phyloP scores from a whole-genome alignment of 2,329 filamentous ascomycete genomes.

The Ophiostoma himal-ulmi region DNA sequence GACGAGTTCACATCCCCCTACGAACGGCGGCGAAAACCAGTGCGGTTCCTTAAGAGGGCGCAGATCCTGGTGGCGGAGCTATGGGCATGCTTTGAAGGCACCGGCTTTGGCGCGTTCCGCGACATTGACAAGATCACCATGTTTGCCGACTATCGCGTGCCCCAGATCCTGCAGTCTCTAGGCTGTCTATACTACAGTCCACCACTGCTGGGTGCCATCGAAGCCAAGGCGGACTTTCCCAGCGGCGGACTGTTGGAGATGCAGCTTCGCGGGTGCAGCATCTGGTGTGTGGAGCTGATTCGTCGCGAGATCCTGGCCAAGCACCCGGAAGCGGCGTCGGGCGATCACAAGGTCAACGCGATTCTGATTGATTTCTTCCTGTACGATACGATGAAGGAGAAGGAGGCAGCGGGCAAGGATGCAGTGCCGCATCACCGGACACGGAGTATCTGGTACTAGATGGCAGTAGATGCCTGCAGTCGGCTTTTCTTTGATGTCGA shows the following conservation, averaged over 20 bases:
- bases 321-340: constrained; percentile 57
- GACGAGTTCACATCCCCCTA: constrained; percentile 61
- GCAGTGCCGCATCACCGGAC: constrained; percentile 79
- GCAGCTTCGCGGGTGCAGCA: constrained; percentile 83
- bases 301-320: constrained; percentile 67
- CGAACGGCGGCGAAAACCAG: constrained; percentile 53
- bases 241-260: constrained; percentile 74
- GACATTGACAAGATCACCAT: constrained; percentile 97
- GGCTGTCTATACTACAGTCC: constrained; percentile 83
- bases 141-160: constrained; percentile 97
- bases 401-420: constrained; percentile 59
- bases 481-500: neutral
- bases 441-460: constrained; percentile 87
- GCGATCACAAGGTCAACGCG: constrained; percentile 59
- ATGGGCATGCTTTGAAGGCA: constrained; percentile 90
- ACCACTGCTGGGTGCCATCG: constrained; percentile 64
- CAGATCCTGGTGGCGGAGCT: constrained; percentile 94
- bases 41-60: constrained; percentile 86
- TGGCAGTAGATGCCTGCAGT: neutral
- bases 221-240: constrained; percentile 57
- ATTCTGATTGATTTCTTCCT: constrained; percentile 96
- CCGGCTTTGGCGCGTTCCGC: constrained; percentile 69
- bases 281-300: constrained; percentile 93
- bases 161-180: constrained; percentile 81
- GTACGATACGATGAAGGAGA: constrained; percentile 87